Evolutionary conservation across 805 yeast genomes (phyloP).

Genomic region (Schwanniomyces polymorphus): DNA sequence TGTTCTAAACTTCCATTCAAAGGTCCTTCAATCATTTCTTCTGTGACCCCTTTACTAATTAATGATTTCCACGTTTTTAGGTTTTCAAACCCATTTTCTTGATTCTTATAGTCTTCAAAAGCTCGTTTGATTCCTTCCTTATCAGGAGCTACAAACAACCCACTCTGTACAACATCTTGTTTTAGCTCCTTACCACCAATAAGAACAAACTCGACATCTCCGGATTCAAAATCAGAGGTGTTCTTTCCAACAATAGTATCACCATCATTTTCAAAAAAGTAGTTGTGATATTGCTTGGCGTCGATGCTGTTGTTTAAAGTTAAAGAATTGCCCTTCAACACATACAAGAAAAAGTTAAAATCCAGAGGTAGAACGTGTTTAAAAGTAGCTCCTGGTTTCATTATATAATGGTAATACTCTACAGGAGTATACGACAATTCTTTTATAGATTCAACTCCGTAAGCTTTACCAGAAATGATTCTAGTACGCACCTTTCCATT

Average conservation of each 20-base stretch:
- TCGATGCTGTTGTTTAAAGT: conserved; percentile 43
- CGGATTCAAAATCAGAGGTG: conserved; percentile 28
- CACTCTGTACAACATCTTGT: conserved; percentile 83
- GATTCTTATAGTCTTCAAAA: conserved; percentile 68
- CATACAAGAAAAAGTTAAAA: conserved; percentile 72
- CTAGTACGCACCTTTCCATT: conserved; percentile 62
- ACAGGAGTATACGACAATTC: conserved; percentile 84
- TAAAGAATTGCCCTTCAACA: conserved; percentile 58
- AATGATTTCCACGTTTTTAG: conserved; percentile 59
- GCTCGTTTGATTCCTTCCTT: conserved; percentile 67
- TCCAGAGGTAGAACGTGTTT: conserved; percentile 57
- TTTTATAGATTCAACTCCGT: conserved; percentile 71
- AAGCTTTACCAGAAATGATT: conserved; percentile 75
- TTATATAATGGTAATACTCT: conserved; percentile 63
- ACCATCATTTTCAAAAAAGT: conserved; percentile 72
- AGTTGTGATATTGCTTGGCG: conserved; percentile 48
- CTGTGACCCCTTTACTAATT: conserved; percentile 43
- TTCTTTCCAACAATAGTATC: conserved; percentile 52
- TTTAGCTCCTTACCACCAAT: conserved; percentile 74
- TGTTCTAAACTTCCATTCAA: conserved; percentile 32
- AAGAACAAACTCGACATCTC: conserved; percentile 60
- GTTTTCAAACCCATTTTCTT: conserved; percentile 68
- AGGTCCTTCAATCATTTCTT: conserved; percentile 40
- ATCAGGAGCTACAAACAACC: conserved; percentile 84
- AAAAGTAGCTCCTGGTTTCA: conserved; percentile 66